phyloP scores from a whole-genome alignment of 148 eudicot species.

The Heliamphora exappendiculata region DNA sequence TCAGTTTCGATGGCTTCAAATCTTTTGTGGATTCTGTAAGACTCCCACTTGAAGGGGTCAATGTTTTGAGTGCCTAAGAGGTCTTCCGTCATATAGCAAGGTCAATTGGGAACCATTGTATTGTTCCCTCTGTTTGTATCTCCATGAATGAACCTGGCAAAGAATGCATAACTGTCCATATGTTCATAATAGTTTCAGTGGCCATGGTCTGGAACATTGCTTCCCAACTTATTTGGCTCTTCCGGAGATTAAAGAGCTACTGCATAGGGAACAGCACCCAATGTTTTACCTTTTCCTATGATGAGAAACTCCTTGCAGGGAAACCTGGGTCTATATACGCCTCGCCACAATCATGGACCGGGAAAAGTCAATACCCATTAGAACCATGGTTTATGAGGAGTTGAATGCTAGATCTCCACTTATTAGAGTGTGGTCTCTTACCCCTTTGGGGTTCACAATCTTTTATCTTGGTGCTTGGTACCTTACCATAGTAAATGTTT shows the following conservation, averaged over 20 bases:
- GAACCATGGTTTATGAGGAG: too few relatives aligned
- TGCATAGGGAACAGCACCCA: not conserved
- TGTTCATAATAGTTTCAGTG: not conserved
- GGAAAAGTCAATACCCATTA: too few relatives aligned
- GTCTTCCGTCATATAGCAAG: not conserved
- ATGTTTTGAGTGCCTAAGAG: not conserved
- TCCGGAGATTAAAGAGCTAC: conserved; percentile 8
- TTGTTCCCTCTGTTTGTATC: not conserved
- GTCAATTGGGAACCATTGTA: not conserved
- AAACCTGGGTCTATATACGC: too few relatives aligned
- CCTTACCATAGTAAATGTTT: not conserved
- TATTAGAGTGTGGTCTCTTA: too few relatives aligned
- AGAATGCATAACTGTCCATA: not conserved
- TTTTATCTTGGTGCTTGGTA: not conserved
- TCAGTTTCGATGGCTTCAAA: not conserved
- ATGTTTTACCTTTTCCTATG: not conserved
- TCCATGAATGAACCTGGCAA: conserved; percentile 4
- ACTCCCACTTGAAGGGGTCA: not conserved
- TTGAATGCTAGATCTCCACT: too few relatives aligned
- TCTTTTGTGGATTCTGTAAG: not conserved
- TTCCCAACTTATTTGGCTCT: not conserved
- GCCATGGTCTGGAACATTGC: not conserved
- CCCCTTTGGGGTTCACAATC: too few relatives aligned
- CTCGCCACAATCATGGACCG: too few relatives aligned
- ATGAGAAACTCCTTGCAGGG: too few relatives aligned